These are phyloP conservation scores for Lentinula lateritia DNA, from an alignment of 768 basidiomycete species.

Conservation along the genomic window DNA sequence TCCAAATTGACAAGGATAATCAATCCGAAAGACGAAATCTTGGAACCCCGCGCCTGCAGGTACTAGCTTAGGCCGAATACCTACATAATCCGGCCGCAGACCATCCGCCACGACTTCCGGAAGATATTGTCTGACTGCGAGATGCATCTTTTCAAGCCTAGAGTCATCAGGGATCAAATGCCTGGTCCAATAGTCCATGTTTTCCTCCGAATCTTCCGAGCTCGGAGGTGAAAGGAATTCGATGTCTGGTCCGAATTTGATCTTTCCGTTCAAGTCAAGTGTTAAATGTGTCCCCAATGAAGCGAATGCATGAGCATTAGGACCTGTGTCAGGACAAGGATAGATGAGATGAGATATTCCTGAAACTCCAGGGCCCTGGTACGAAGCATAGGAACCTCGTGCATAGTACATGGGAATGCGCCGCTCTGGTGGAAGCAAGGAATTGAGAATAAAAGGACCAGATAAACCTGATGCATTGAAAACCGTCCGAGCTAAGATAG, in stretches of 20 bases:
- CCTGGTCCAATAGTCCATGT: conserved; percentile 71
- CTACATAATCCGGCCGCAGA: conserved; percentile 77
- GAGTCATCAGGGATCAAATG: conserved; percentile 62
- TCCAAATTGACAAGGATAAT: conserved; percentile 40
- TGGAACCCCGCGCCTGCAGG: conserved; percentile 70
- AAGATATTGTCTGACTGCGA: conserved; percentile 69
- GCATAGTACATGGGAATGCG: conserved; percentile 76
- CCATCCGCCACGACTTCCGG: conserved; percentile 55
- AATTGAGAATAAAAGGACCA: conserved; percentile 64
- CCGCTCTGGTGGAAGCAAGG: conserved; percentile 48
- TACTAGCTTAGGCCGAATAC: conserved; percentile 84
- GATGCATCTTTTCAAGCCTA: conserved; percentile 57
- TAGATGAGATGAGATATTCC: conserved; percentile 78
- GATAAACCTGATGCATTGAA: conserved; percentile 83
- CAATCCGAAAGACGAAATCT: conserved; percentile 73
- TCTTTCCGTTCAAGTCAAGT: conserved; percentile 75
- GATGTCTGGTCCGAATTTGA: conserved; percentile 91
- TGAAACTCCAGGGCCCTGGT: conserved; percentile 71
- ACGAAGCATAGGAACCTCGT: conserved; percentile 83
- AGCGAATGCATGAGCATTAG: conserved; percentile 61
- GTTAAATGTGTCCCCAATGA: conserved; percentile 92
- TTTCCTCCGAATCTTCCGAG: conserved; percentile 30
- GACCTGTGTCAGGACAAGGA: conserved; percentile 73
- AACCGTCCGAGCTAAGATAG: conserved; percentile 67
- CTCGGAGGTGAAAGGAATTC: conserved; percentile 71